Conservation (phyloP, 1,284 basidiomycete species). For the Puccinia sorghi region DNA sequence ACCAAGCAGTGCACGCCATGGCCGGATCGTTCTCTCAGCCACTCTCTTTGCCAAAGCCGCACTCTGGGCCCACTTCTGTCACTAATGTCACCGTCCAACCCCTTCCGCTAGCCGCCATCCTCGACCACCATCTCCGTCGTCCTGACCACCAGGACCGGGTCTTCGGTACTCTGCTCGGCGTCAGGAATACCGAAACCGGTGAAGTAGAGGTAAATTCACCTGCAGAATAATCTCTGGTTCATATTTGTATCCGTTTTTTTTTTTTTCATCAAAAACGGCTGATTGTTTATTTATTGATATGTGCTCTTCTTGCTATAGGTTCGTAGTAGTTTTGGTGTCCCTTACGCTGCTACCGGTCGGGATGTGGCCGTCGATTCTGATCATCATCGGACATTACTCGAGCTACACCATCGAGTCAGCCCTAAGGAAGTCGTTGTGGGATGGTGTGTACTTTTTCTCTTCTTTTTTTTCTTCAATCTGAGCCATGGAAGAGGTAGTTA, state of each 20-base stretch:
- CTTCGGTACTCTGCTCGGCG: conserved; percentile 92
- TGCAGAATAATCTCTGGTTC: conserved; percentile 61
- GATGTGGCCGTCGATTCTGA: conserved; percentile 92
- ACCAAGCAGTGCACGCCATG: neutral
- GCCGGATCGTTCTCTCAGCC: conserved; percentile 28
- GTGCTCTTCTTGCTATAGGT: conserved; percentile 17
- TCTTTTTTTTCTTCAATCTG: conserved; percentile 7
- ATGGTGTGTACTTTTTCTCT: conserved; percentile 65
- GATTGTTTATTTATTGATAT: neutral
- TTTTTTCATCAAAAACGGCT: neutral
- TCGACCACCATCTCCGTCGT: conserved; percentile 94
- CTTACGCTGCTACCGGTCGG: conserved; percentile 44
- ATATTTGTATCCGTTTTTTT: conserved; percentile 60
- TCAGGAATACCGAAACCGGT: conserved; percentile 69
- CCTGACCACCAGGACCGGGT: conserved; percentile 80
- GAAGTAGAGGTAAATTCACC: conserved; percentile 75
- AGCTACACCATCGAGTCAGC: conserved; percentile 79
- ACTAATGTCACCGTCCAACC: conserved; percentile 75
- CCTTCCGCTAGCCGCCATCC: conserved; percentile 89
- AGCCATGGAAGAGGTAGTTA: neutral
- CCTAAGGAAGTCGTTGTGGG: conserved; percentile 85
- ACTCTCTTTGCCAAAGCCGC: conserved; percentile 37
- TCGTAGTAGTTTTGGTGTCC: conserved; percentile 47
- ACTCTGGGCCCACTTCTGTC: conserved; percentile 37
- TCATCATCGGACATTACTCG: conserved; percentile 90